Base-by-base conservation (phyloP, 78 protist species). In the Dictyostelium intermedium region DNA sequence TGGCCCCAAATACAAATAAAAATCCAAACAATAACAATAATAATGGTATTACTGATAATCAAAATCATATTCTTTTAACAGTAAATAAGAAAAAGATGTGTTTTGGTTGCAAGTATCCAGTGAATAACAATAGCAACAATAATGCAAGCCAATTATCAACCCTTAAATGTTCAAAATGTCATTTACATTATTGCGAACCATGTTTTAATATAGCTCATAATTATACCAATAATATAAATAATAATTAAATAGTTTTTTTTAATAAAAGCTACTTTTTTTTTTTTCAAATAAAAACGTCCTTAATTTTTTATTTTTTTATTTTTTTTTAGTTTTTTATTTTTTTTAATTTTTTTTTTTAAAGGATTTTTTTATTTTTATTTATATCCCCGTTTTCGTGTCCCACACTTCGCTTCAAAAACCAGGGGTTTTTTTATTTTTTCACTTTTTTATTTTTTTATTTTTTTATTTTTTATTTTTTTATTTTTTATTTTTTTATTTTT, bases 101-200 rank as follows among this genome's bases (percentile, higher is more conserved):
- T 79, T 79, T 79, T 50, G n/a, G 30, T 47, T 79, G 84, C 32
- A 79, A 47, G 56, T 79, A 35, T 45, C 84, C 84, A 79, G 25
- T 35, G 2, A 20, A 79, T 10, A 79, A 45, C 7, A 45, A 45
- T 10, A 80, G 11, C 30, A 80, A 80, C 30, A 43, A 0, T 3
- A 53, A 3, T 50, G 32, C 63, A 0, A 43, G 30, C 27, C 23
- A n/a, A n/a, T 35, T 30, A 25, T 80, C 91, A 41, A 66, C 47
- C 72, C 77, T 53, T 6, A 85, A 85, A 53, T 85, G 91, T 56
- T 47, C 37, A n/a, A 72, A 85, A 35, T 85, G 91, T 50, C 35
- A 37, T 23, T 74, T 85, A n/a, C 60, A 77, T 50, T 85, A 85
- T 73, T 82, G 77, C 45, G 34, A 72, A 35, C 76, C 47, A 18